Evolutionary conservation across 1,139 yeast species (phyloP).

Genomic region (Saccharomyces hybrid): DNA sequence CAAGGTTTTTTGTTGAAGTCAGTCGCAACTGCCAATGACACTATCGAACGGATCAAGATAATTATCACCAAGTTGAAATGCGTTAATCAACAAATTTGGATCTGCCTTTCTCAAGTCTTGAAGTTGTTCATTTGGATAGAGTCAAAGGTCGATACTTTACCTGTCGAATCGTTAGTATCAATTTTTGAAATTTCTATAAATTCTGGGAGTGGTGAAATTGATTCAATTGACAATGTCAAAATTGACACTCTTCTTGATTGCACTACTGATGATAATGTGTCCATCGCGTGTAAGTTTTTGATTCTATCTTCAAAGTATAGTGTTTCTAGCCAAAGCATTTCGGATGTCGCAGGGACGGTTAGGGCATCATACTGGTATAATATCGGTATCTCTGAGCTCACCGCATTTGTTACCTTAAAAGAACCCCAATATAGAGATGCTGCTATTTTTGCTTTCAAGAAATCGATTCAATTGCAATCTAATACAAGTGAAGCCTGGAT

Average conservation of each 20-base stretch:
- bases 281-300: conserved; percentile 24
- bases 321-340: conserved; percentile 11
- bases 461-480: conserved; percentile 64
- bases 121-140: conserved; percentile 41
- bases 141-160: conserved; percentile 39
- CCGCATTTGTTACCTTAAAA: conserved; percentile 38
- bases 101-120: conserved; percentile 42
- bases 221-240: conserved; percentile 19
- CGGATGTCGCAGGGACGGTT: conserved; percentile 38
- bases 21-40: conserved; percentile 41
- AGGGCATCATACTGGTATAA: conserved; percentile 61
- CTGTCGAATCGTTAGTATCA: conserved; percentile 36
- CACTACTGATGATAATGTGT: conserved; percentile 20
- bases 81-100: conserved; percentile 47
- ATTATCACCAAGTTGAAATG: conserved; percentile 24
- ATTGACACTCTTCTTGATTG: conserved; percentile 42
- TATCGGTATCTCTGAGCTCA: conserved; percentile 58
- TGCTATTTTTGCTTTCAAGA: conserved; percentile 53
- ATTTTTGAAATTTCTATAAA: conserved; percentile 30
- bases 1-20: conserved; percentile 67
- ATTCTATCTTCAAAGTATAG: conserved; percentile 28
- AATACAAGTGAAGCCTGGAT: conserved; percentile 72
- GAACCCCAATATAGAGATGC: conserved; percentile 35
- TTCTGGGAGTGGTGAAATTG: conserved; percentile 14
- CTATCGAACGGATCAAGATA: conserved; percentile 32